These are phyloP conservation scores for Lyophyllum shimeji DNA, from an alignment of 768 basidiomycete species.

Conservation along the genomic window DNA sequence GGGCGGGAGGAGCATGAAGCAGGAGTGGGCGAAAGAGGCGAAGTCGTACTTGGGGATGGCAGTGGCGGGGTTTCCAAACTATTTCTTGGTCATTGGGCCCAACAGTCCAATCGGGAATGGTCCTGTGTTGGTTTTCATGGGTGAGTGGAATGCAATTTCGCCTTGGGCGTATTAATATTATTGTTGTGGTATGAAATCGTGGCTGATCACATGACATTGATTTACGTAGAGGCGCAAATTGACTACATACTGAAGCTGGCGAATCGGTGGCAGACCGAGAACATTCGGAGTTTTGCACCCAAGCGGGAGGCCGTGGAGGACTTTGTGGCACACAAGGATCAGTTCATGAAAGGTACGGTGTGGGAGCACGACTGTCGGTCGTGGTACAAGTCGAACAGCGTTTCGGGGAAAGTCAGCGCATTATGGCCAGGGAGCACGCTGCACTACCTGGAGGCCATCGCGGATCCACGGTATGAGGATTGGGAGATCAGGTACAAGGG, in stretches of 20 bases:
- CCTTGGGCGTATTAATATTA: no score
- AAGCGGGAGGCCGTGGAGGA: conserved; percentile 34
- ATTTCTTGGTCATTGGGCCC: conserved; percentile 31
- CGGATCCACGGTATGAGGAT: conserved; percentile 32
- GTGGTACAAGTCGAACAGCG: conserved; percentile 33
- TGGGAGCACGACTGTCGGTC: conserved; percentile 31
- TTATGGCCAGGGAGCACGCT: conserved; percentile 36
- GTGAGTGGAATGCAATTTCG: conserved; percentile 14
- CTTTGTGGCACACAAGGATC: conserved; percentile 29
- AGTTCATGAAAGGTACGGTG: conserved; percentile 33
- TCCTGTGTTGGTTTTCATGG: conserved; percentile 29
- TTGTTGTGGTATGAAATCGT: neutral
- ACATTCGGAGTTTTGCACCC: conserved; percentile 33
- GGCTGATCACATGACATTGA: conserved; percentile 3
- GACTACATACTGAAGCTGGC: conserved; percentile 34
- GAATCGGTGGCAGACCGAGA: conserved; percentile 35
- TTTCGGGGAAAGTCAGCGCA: conserved; percentile 28
- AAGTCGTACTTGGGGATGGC: conserved; percentile 30
- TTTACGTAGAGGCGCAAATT: conserved; percentile 26
- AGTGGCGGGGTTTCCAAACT: conserved; percentile 33
- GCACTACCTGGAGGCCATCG: conserved; percentile 33
- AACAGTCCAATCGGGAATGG: conserved; percentile 36
- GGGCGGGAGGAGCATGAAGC: conserved; percentile 23
- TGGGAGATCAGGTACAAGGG: conserved; percentile 34
- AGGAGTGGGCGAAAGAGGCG: conserved; percentile 32